Conservation (phyloP, 257 asterid genomes). For the Gentiana straminea region DNA sequence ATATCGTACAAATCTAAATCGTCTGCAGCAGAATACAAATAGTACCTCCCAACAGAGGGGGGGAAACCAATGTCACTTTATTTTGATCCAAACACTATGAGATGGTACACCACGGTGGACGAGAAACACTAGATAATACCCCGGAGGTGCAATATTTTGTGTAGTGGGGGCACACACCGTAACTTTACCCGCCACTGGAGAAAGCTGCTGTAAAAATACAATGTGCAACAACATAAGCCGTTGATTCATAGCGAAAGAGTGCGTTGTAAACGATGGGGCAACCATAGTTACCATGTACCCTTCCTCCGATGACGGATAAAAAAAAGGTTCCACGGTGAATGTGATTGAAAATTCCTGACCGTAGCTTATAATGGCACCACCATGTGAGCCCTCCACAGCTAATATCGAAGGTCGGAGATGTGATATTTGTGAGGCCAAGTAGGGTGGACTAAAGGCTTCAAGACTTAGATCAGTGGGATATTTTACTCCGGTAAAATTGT, state of each 20-base stretch:
- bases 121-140: constrained; percentile 69
- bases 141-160: constrained; percentile 18
- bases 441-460: constrained; percentile 34
- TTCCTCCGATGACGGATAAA: constrained; percentile 15
- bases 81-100: background rate
- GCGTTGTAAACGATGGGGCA: too few relatives aligned
- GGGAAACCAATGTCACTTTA: constrained; percentile 11
- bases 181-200: constrained; percentile 1
- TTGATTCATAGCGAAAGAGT: too few relatives aligned
- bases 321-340: constrained; percentile 15
- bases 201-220: constrained; percentile 18
- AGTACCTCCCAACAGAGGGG: too few relatives aligned
- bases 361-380: constrained; percentile 20
- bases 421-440: constrained; percentile 23
- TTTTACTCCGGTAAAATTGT: too few relatives aligned
- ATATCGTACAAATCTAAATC: too few relatives aligned
- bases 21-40: too few relatives aligned
- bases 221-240: background rate
- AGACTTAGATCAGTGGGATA: too few relatives aligned
- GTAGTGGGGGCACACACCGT: too few relatives aligned
- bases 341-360: constrained; percentile 41
- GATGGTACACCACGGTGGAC: constrained; percentile 65
- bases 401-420: constrained; percentile 47
- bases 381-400: constrained; percentile 25
- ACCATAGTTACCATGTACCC: too few relatives aligned